A percentile compares a stretch with the other conserved stretches of the same genome.
Evolutionary conservation across 2,329 filamentous ascomycete genomes (phyloP).

Genomic region (Aspergillus pseudoviridinutans): DNA sequence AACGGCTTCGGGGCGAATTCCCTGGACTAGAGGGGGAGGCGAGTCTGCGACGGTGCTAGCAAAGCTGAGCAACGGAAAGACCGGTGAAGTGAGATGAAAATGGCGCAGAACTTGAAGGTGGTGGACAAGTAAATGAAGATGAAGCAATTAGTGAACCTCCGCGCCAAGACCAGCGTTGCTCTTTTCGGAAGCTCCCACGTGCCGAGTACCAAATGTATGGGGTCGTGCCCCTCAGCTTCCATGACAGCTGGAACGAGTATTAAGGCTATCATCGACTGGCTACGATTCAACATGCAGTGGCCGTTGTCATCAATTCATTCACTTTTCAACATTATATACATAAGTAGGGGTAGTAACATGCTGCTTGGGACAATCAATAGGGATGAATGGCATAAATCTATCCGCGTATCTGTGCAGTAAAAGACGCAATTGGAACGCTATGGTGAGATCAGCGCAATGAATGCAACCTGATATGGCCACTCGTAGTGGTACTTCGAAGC

Average conservation of each 20-base stretch:
- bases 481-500: neutral
- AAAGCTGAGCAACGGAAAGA: neutral
- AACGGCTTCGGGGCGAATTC: neutral
- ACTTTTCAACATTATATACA: neutral
- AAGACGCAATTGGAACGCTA: neutral
- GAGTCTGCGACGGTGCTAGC: neutral
- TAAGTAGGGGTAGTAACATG: neutral
- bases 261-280: neutral
- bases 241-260: neutral
- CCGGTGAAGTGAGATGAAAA: neutral
- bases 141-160: neutral
- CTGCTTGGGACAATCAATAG: neutral
- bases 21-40: neutral
- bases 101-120: neutral
- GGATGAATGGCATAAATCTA: neutral
- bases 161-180: constrained; percentile 1
- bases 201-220: neutral
- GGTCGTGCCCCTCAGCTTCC: neutral
- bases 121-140: neutral
- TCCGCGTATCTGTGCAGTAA: neutral
- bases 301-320: neutral
- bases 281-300: neutral
- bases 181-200: constrained; percentile 1
- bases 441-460: neutral
- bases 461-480: neutral